Evolutionary conservation across 192 early-diverging fungal genomes (phyloP).

Genomic region (Umbelopsis sp.): DNA sequence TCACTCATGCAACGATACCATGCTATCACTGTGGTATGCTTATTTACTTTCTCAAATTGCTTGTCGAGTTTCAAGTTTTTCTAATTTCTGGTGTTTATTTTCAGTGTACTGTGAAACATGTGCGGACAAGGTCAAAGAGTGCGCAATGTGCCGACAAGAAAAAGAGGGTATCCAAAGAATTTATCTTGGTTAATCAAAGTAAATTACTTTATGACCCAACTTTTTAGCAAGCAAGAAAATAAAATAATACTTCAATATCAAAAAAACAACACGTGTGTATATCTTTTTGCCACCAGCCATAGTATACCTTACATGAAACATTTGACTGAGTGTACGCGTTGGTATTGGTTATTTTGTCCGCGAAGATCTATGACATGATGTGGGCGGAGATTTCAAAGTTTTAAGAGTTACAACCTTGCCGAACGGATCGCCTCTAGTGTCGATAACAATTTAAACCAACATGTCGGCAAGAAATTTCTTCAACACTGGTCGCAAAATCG

Average conservation of each 20-base stretch:
- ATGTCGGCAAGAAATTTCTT: constrained; percentile 58
- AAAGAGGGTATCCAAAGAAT: constrained; percentile 29
- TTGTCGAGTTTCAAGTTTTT: too few species aligned
- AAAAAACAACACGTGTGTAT: too few species aligned
- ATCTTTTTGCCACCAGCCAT: too few species aligned
- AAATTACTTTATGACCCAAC: background rate
- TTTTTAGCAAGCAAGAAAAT: too few species aligned
- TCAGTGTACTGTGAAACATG: constrained; percentile 43
- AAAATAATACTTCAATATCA: too few species aligned
- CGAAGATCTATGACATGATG: too few species aligned
- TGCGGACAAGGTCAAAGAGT: constrained; percentile 34
- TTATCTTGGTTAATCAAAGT: constrained; percentile 12
- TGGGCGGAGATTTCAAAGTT: too few species aligned
- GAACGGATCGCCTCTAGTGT: too few species aligned
- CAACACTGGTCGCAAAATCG: constrained; percentile 79
- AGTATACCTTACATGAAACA: too few species aligned
- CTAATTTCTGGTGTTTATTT: background rate
- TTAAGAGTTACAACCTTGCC: too few species aligned
- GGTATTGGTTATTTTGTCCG: too few species aligned
- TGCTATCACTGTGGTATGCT: constrained; percentile 43
- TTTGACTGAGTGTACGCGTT: too few species aligned
- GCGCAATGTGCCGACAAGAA: constrained; percentile 40
- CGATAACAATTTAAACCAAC: background rate
- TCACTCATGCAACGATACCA: constrained; percentile 42
- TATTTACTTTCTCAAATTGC: background rate